These are phyloP conservation scores for Iberis amara DNA, from an alignment of 441 rosid genomes.

Conservation along the genomic window DNA sequence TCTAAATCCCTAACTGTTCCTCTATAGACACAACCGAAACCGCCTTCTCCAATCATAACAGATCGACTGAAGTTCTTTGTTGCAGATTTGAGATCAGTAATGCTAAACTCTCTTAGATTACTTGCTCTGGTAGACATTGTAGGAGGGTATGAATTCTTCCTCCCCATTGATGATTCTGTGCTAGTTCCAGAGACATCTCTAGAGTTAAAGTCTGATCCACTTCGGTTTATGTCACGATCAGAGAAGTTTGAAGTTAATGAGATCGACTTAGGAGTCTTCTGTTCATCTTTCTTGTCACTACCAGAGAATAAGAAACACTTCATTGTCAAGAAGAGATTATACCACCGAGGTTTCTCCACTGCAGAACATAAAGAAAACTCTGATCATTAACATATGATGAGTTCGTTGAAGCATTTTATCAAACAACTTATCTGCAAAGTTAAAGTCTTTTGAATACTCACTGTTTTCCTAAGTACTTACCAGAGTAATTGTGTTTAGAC, in stretches of 20 bases:
- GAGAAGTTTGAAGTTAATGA: slow-evolving; percentile 36
- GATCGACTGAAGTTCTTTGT: slow-evolving; percentile 68
- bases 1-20: slow-evolving; percentile 42
- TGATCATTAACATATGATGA: slow-evolving; percentile 2
- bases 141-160: slow-evolving; percentile 44
- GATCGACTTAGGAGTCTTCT: slow-evolving; percentile 39
- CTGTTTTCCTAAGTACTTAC: too few species aligned
- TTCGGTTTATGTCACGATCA: slow-evolving; percentile 45
- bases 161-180: slow-evolving; percentile 52
- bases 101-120: slow-evolving; percentile 57
- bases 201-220: slow-evolving; percentile 54
- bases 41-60: slow-evolving; percentile 66
- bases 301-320: slow-evolving; percentile 63
- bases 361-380: slow-evolving; percentile 28
- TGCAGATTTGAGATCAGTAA: slow-evolving; percentile 54
- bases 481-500: neutral
- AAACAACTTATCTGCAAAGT: slow-evolving; percentile 8
- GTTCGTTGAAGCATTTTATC: slow-evolving; percentile 17
- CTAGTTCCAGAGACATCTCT: slow-evolving; percentile 49
- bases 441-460: neutral
- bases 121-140: slow-evolving; percentile 45
- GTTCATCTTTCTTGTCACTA: slow-evolving; percentile 52
- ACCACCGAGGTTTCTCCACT: slow-evolving; percentile 28
- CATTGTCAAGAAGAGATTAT: slow-evolving; percentile 39
- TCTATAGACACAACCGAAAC: slow-evolving; percentile 62